Evolutionary conservation across 2,329 filamentous ascomycete species (phyloP), one percentile per base, ranked within the genome.

Genomic region (Leptosphaerulina australis): DNA sequence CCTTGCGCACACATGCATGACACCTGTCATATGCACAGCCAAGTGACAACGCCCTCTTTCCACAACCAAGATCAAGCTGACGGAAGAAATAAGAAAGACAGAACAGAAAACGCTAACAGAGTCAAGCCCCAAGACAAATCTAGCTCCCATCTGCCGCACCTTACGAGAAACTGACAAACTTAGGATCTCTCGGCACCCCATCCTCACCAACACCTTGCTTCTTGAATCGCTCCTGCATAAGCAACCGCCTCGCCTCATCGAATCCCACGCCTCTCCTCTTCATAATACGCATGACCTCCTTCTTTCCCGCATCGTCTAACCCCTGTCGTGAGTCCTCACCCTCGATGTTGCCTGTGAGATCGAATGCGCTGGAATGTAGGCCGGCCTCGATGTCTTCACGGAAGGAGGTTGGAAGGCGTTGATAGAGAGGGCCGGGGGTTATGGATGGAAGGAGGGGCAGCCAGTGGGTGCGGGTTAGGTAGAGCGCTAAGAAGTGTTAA

Each of bases 201-300:
- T 99, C 94, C 4, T 88, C 82, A 1, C 87, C 91, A 70, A 99
- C 97, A 41, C 90, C 89, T 66, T 96, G 90, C 70, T 86, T 91
- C 70, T 85, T 85, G 76, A 99, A 96, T 50, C 86, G 81, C 64
- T 88, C 85, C 77, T 97, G 88, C 76, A 91, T 94, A 70, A 89
- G 95, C 35, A 91, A 81, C 64, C 90, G 83, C 62, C 94, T 83
- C 29, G 93, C 94, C 76, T 97, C 91, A 75, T 99, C 93, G 70
- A 99, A 99, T 53, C 81, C 83, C 58, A 97, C 83, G 50, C 86
- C 82, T 58, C 86, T 82, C 70, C 82, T 86, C 82, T 91, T 93
- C 94, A 99, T 99, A 62, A 99, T 92, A 63, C 83, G 83, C 65
- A 91, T 82, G 31, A 99, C 86, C 73, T 96, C 90, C 29, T 81